Conservation (phyloP, 2,329 filamentous ascomycete species). For the Xylariaceae sp. region DNA sequence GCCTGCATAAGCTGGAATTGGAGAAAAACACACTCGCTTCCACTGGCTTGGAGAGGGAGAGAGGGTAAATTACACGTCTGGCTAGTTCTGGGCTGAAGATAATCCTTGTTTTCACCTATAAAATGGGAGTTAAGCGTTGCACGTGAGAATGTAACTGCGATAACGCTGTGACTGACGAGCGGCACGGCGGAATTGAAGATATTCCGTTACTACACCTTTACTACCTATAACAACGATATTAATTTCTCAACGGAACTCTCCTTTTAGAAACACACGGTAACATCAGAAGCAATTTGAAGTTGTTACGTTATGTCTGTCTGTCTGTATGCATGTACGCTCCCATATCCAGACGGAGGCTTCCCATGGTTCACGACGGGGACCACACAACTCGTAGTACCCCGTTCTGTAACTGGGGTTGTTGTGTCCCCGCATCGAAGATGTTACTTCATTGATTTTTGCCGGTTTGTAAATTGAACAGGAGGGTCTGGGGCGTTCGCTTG, state of each 20-base stretch:
- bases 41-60: too few relatives aligned
- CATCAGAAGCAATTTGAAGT: background rate
- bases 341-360: background rate
- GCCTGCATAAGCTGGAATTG: background rate
- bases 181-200: background rate
- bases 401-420: constrained; percentile 3
- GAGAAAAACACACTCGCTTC: background rate
- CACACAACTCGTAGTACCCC: background rate
- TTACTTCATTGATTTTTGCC: too few relatives aligned
- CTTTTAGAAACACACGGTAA: background rate
- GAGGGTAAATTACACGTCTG: too few relatives aligned
- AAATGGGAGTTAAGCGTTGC: too few relatives aligned
- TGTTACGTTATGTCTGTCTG: background rate
- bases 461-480: background rate
- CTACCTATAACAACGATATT: background rate
- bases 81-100: too few relatives aligned
- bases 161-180: too few relatives aligned
- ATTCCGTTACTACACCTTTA: too few relatives aligned
- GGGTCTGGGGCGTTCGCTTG: background rate
- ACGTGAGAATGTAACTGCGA: background rate
- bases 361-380: constrained; percentile 4
- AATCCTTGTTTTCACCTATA: too few relatives aligned
- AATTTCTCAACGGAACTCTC: background rate
- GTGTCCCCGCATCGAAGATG: background rate
- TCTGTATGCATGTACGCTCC: background rate